Percentiles rank a stretch among this genome's conserved stretches.
These are phyloP conservation scores for Ascodesmis nigricans DNA, from an alignment of 495 filamentous ascomycete genomes.

Conservation along the genomic window DNA sequence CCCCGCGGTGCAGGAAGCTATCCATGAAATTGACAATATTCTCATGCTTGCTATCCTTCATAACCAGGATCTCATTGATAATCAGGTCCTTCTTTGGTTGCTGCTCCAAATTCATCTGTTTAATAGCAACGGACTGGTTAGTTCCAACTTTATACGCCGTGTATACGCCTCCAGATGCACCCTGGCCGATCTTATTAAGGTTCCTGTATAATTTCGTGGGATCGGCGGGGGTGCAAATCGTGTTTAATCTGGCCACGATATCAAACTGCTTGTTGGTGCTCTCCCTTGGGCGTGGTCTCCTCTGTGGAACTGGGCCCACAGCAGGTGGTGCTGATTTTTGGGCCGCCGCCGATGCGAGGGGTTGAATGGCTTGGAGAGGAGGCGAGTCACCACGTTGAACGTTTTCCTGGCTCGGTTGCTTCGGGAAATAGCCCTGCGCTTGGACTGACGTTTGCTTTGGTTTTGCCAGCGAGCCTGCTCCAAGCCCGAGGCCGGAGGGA, in stretches of 20 bases:
- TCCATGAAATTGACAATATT: constrained; percentile 99
- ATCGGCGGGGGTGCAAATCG: constrained; percentile 75
- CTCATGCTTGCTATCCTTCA: constrained; percentile 95
- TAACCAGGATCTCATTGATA: constrained; percentile 95
- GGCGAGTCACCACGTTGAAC: too few species aligned
- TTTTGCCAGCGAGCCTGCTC: too few species aligned
- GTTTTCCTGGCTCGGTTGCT: too few species aligned
- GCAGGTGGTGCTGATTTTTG: too few species aligned
- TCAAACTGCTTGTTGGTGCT: constrained; percentile 39
- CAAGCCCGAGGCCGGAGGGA: too few species aligned
- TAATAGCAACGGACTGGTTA: constrained; percentile 85
- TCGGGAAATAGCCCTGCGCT: too few species aligned
- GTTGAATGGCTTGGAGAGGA: too few species aligned
- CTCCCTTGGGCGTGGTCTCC: constrained; percentile 16
- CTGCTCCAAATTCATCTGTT: constrained; percentile 97
- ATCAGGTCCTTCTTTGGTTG: constrained; percentile 98
- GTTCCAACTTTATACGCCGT: constrained; percentile 69
- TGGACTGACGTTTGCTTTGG: too few species aligned
- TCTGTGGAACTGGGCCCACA: constrained; percentile 18
- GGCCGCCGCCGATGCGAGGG: too few species aligned
- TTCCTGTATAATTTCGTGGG: constrained; percentile 69
- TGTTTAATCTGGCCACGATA: constrained; percentile 57
- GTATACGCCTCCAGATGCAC: constrained; percentile 87
- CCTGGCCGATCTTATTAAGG: constrained; percentile 89
- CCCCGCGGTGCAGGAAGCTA: constrained; percentile 68